Conservation (phyloP, 2,329 filamentous ascomycete genomes). For the Trichoderma citrinoviride region DNA sequence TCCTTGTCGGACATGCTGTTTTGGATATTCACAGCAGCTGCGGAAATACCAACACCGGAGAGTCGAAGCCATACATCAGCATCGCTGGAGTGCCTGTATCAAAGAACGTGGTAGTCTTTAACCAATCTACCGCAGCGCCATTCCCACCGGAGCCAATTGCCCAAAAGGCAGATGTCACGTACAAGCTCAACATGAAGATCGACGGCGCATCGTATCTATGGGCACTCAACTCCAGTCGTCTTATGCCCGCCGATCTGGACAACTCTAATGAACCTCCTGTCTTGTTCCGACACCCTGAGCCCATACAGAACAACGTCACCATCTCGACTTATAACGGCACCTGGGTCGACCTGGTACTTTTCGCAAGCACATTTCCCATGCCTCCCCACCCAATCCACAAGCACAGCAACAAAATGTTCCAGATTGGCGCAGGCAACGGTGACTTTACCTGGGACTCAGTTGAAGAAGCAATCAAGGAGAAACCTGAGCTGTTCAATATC, state of each 20-base stretch:
- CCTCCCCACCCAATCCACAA: constrained; percentile 61
- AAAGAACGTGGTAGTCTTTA: constrained; percentile 42
- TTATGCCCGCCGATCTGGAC: constrained; percentile 41
- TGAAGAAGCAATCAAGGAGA: constrained; percentile 47
- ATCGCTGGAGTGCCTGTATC: constrained; percentile 46
- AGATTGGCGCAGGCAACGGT: constrained; percentile 52
- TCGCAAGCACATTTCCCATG: constrained; percentile 44
- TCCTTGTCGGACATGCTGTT: constrained; percentile 52
- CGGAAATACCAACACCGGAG: background rate
- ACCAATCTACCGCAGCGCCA: constrained; percentile 42
- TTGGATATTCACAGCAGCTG: constrained; percentile 37
- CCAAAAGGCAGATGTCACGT: constrained; percentile 44
- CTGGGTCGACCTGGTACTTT: constrained; percentile 58
- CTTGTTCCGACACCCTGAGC: constrained; percentile 45
- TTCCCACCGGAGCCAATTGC: constrained; percentile 48
- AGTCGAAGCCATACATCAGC: constrained; percentile 47
- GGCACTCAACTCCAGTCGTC: constrained; percentile 49
- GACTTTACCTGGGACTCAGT: constrained; percentile 52
- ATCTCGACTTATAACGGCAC: constrained; percentile 46
- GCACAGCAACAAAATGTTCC: constrained; percentile 59
- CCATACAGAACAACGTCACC: constrained; percentile 44
- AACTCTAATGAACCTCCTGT: constrained; percentile 36
- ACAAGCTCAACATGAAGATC: constrained; percentile 41
- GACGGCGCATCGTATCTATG: constrained; percentile 50
- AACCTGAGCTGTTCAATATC: constrained; percentile 55